phyloP scores from a whole-genome alignment of 83 land plant species.

The Thuja plicata region DNA sequence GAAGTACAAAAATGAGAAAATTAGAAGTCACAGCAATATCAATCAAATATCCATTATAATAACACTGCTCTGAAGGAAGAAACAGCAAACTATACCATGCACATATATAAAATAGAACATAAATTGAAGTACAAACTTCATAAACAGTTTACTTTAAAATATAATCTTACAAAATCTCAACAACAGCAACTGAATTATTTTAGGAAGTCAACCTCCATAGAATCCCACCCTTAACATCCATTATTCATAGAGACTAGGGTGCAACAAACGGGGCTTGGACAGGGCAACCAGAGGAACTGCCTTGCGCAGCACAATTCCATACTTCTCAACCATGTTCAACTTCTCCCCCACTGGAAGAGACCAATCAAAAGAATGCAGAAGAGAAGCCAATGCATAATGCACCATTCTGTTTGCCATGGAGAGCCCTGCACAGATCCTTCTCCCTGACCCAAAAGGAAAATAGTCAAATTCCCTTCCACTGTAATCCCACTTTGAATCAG shows the following conservation, averaged over 20 bases:
- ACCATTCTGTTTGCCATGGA: conserved; percentile 39
- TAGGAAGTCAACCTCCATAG: too few relatives aligned
- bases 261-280: background rate
- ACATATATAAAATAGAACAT: too few relatives aligned
- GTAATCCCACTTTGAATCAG: background rate
- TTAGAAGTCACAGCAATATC: too few relatives aligned
- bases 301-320: background rate
- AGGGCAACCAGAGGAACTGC: conserved; percentile 7
- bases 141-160: too few relatives aligned
- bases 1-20: too few relatives aligned
- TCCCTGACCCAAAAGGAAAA: conserved; percentile 43
- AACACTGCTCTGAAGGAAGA: too few relatives aligned
- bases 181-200: too few relatives aligned
- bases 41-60: too few relatives aligned
- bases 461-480: background rate
- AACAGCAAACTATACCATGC: too few relatives aligned
- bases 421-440: conserved; percentile 52
- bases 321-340: background rate
- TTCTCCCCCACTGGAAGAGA: conserved; percentile 17
- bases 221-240: background rate
- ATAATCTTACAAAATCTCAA: too few relatives aligned
- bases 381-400: conserved; percentile 26
- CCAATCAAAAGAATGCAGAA: conserved; percentile 52
- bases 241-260: background rate
- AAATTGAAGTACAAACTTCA: too few relatives aligned